phyloP scores from a whole-genome alignment of 768 basidiomycete genomes.

The Serendipita indica region DNA sequence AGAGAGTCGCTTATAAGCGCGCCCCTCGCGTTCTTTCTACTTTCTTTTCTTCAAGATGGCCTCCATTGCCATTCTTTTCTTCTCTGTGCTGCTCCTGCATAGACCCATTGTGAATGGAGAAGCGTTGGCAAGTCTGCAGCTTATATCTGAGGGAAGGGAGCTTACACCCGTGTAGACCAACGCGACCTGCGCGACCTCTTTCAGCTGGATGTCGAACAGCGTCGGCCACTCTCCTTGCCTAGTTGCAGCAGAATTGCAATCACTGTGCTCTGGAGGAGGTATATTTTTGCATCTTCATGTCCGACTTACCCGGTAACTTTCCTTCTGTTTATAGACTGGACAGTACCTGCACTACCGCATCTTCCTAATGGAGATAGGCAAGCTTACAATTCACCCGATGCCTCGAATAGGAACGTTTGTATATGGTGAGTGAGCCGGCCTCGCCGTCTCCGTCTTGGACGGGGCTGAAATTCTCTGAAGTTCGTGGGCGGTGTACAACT shows the following conservation, averaged over 20 bases:
- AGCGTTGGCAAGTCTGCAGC: no score
- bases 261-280: constrained; percentile 5
- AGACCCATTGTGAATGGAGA: no score
- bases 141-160: no score
- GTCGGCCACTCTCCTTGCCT: constrained; percentile 10
- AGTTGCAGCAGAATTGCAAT: constrained; percentile 10
- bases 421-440: neutral
- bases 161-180: constrained; percentile 9
- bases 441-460: neutral
- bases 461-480: constrained; percentile 9
- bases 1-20: no score
- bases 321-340: constrained; percentile 5
- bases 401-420: neutral
- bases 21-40: no score
- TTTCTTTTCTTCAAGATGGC: no score
- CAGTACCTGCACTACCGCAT: constrained; percentile 10
- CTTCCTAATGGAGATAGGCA: constrained; percentile 6
- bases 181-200: constrained; percentile 10
- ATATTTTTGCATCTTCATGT: neutral
- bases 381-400: neutral
- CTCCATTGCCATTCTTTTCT: no score
- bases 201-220: constrained; percentile 8
- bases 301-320: neutral
- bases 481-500: constrained; percentile 11
- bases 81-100: no score